Conservation (phyloP, 2,329 filamentous ascomycete genomes). For the Blastomyces emzantsi region DNA sequence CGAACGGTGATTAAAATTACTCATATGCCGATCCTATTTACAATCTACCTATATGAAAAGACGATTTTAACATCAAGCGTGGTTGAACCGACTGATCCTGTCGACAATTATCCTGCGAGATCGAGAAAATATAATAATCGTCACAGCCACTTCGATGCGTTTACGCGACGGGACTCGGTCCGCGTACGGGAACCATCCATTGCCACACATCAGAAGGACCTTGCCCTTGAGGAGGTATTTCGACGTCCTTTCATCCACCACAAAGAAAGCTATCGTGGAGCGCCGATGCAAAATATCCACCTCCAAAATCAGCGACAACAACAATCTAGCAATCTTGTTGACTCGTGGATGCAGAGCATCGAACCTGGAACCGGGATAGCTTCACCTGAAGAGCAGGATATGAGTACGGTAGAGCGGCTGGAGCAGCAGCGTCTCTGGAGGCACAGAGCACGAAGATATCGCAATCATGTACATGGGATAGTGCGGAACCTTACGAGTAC, state of each 20-base stretch:
- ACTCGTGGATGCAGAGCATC: slow-evolving; percentile 76
- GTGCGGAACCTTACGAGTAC: slow-evolving; percentile 43
- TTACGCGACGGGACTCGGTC: slow-evolving; percentile 55
- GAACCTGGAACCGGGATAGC: slow-evolving; percentile 45
- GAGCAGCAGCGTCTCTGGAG: slow-evolving; percentile 42
- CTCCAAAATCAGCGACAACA: slow-evolving; percentile 57
- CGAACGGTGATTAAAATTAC: slow-evolving; percentile 85
- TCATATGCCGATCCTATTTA: slow-evolving; percentile 77
- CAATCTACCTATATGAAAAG: slow-evolving; percentile 81
- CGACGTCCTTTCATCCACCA: slow-evolving; percentile 51
- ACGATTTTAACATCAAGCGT: slow-evolving; percentile 64
- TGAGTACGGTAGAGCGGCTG: slow-evolving; percentile 49
- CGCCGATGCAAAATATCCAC: slow-evolving; percentile 45
- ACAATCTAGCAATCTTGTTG: slow-evolving; percentile 72
- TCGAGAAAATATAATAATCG: slow-evolving; percentile 53
- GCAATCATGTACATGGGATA: slow-evolving; percentile 19
- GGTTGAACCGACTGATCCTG: slow-evolving; percentile 74
- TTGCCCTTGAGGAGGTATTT: slow-evolving; percentile 85
- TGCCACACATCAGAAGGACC: slow-evolving; percentile 80
- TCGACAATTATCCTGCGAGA: slow-evolving; percentile 56
- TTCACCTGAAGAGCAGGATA: slow-evolving; percentile 53
- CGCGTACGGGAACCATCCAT: slow-evolving; percentile 78
- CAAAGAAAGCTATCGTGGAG: slow-evolving; percentile 52
- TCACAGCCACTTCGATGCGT: slow-evolving; percentile 51
- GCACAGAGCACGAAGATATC: slow-evolving; percentile 43